Percentiles rank a stretch among this genome's conserved stretches.
Conservation (phyloP, 208 protist genomes). For the Herpetomonas muscarum region DNA sequence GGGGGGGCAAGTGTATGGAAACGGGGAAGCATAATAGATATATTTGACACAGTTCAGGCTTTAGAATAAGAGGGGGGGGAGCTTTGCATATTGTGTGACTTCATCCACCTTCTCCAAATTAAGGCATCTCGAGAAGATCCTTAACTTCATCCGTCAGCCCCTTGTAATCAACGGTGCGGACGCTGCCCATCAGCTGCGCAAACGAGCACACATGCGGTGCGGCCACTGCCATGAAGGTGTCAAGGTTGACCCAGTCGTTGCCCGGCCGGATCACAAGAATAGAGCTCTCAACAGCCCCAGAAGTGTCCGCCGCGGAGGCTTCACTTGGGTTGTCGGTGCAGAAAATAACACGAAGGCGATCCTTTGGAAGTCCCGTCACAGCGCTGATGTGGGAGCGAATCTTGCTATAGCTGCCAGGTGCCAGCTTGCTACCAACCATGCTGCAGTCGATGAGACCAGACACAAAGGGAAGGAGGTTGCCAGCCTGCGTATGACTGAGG, state of each 20-base stretch:
- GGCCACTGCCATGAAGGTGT: conserved; percentile 34
- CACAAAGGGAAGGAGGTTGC: conserved; percentile 68
- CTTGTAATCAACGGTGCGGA: conserved; percentile 22
- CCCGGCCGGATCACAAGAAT: conserved; percentile 45
- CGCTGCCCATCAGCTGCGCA: conserved; percentile 29
- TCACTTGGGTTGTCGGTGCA: conserved; percentile 53
- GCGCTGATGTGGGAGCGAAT: conserved; percentile 36
- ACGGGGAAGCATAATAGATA: conserved; percentile 19
- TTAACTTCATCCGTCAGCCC: conserved; percentile 8
- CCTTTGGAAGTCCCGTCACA: conserved; percentile 8
- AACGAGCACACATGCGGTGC: conserved; percentile 39
- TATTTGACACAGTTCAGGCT: too few relatives aligned
- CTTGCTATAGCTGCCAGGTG: conserved; percentile 51
- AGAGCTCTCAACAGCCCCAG: conserved; percentile 28
- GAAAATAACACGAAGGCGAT: conserved; percentile 47
- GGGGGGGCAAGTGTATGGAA: conserved; percentile 15
- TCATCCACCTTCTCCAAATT: background rate
- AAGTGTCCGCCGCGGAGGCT: conserved; percentile 46
- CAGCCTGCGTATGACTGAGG: conserved; percentile 52
- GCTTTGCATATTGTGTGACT: too few relatives aligned
- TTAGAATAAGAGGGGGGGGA: too few relatives aligned
- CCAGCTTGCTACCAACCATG: conserved; percentile 60
- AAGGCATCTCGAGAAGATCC: background rate
- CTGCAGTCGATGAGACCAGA: conserved; percentile 78
- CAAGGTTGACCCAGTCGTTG: conserved; percentile 42